Base-by-base conservation (phyloP, 73 alveolate species). In the Paramecium sexaurelia region DNA sequence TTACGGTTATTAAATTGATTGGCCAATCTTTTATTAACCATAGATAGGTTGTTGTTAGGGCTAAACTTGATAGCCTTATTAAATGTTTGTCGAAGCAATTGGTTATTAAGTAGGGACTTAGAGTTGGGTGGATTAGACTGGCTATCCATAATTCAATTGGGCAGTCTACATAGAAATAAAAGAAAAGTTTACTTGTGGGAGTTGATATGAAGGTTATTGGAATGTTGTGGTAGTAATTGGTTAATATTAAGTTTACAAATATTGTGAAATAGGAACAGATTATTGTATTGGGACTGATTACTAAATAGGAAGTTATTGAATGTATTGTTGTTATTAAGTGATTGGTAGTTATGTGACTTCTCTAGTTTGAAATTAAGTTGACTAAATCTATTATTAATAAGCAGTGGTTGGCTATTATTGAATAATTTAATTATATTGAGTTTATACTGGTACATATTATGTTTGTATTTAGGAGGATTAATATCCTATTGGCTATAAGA, bases 401-500 rank as follows among this genome's bases (percentile, higher is more conserved):
- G 8, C 57, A 45, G n/a, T 1, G 11, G 67, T 22, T 17, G 29
- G 1, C 17, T 51, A 20, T 1, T 0, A 29, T 51, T 51, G 3
- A 17, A 4, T 51, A 3, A 51, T 17, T 51, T 51, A 20, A 51
- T 51, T 51, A 7, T 51, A n/a, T 3, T 51, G 17, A 51, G 22
- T 15, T 51, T 51, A 8, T 15, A 15, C 29, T 17, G 67, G 32
- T 8, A 17, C 1, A 51, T 51, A 51, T 15, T 51, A 15, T 4
- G 67, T 51, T 51, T 51, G 29, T 0, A 51, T 11, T 41, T 40
- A 43, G 1, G 68, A 19, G 17, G 33, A 36, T 36, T 41, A 40
- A 45, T 24, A 78, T 78, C 55, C 68, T 5, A 24, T 24, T 78
- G 75, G 90, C 90, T 78, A 78, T 36, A 6, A 45, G 7, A 5